Evolutionary conservation across 2,329 filamentous ascomycete species (phyloP).

Genomic region (Cyanodermella asteris): DNA sequence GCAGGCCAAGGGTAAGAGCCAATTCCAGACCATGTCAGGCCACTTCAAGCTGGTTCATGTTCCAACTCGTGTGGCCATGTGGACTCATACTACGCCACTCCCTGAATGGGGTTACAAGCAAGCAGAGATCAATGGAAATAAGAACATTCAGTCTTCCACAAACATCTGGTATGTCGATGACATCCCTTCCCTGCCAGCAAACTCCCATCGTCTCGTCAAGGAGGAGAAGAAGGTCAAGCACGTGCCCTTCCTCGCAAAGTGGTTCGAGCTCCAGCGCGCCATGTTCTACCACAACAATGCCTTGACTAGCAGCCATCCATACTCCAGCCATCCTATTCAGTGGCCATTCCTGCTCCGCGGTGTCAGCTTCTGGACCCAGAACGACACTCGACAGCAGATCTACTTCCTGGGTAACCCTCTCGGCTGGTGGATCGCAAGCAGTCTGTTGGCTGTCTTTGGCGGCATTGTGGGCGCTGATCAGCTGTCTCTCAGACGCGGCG

Average conservation of each 20-base stretch:
- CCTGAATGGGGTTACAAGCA: constrained; percentile 95
- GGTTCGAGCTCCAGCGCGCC: constrained; percentile 83
- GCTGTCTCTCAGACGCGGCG: constrained; percentile 71
- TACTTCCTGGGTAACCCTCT: constrained; percentile 96
- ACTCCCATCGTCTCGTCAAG: constrained; percentile 52
- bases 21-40: constrained; percentile 75
- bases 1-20: constrained; percentile 54
- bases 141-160: constrained; percentile 70
- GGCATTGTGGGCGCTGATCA: constrained; percentile 87
- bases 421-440: constrained; percentile 92
- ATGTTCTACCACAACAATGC: constrained; percentile 99
- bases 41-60: constrained; percentile 93
- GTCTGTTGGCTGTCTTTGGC: constrained; percentile 75
- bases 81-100: constrained; percentile 88
- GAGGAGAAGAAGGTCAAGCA: constrained; percentile 59
- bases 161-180: constrained; percentile 93
- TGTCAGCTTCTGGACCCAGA: constrained; percentile 98
- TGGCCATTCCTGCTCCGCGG: constrained; percentile 96
- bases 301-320: constrained; percentile 88
- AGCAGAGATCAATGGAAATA: constrained; percentile 98
- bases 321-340: constrained; percentile 81
- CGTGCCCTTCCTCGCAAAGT: constrained; percentile 79
- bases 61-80: constrained; percentile 94
- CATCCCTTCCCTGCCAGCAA: constrained; percentile 53
- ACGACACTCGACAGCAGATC: constrained; percentile 84